Percentiles rank a stretch among this genome's conserved stretches.
Evolutionary conservation across 192 early-diverging fungal genomes (phyloP).

Genomic region (Chytriomyces confervae): DNA sequence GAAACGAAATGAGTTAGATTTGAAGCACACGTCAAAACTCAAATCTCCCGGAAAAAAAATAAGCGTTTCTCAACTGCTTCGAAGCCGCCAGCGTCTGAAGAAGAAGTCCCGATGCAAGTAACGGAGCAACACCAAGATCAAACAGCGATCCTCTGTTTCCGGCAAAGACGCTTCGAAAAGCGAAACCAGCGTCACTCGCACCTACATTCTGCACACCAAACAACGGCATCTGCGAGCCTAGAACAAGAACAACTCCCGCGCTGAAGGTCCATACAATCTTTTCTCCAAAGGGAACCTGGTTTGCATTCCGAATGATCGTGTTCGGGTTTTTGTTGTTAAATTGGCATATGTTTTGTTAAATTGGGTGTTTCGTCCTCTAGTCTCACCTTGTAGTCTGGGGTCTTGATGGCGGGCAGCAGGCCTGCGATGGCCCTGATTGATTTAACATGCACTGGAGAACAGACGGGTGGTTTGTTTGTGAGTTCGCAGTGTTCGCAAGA

Average conservation of each 20-base stretch:
- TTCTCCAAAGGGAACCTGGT: conserved; percentile 84
- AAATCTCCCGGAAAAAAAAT: conserved; percentile 91
- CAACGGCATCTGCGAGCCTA: conserved; percentile 91
- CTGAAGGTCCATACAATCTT: conserved; percentile 92
- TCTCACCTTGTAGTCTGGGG: not conserved
- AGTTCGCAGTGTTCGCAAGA: no score
- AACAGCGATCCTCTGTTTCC: conserved; percentile 93
- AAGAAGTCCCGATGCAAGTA: conserved; percentile 95
- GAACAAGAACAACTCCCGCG: conserved; percentile 88
- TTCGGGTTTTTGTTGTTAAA: conserved; percentile 43
- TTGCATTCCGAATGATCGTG: not conserved
- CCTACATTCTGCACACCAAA: conserved; percentile 89
- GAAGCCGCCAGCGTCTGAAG: conserved; percentile 92
- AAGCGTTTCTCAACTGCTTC: conserved; percentile 84
- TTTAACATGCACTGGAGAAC: no score
- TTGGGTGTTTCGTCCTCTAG: no score
- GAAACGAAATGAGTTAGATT: no score
- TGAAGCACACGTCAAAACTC: not conserved
- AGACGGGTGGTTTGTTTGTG: no score
- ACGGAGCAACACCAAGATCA: conserved; percentile 94
- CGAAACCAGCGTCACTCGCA: conserved; percentile 90
- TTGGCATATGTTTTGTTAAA: not conserved
- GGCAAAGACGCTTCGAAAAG: conserved; percentile 92
- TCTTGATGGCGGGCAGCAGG: not conserved
- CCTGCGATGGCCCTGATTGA: not conserved